A percentile compares a stretch with the other conserved stretches of the same genome.
Conservation (phyloP, 192 early-diverging fungal genomes). For the Coemansia sp. region DNA sequence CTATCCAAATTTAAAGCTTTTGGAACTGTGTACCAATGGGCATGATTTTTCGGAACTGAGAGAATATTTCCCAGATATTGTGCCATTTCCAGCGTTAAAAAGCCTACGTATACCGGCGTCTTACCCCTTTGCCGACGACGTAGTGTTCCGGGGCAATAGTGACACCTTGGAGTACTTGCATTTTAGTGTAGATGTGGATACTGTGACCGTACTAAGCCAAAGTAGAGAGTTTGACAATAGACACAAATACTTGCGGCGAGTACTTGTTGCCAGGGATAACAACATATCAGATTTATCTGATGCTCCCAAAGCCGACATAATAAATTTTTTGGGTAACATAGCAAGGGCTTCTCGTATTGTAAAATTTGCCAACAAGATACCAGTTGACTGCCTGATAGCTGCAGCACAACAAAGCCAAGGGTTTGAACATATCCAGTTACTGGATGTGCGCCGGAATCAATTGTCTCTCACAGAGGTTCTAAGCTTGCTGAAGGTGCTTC, state of each 20-base stretch:
- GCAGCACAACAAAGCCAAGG: background rate
- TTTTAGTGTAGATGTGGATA: background rate
- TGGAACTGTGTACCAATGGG: background rate
- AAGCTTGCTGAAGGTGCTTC: background rate
- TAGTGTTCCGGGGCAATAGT: slow-evolving; percentile 8
- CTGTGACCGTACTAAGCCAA: background rate
- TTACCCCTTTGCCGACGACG: slow-evolving; percentile 13
- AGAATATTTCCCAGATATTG: background rate
- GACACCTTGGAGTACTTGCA: slow-evolving; percentile 7
- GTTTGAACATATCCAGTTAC: background rate
- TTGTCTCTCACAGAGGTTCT: background rate
- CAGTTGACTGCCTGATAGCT: background rate
- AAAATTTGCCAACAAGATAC: background rate
- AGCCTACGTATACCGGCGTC: background rate
- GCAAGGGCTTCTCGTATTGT: background rate
- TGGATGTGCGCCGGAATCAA: background rate
- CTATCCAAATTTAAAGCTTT: background rate
- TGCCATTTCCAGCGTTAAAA: slow-evolving; percentile 3
- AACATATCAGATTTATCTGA: background rate
- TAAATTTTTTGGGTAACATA: background rate
- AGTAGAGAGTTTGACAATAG: background rate
- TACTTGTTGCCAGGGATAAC: background rate
- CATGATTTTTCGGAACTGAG: background rate
- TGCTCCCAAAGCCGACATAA: background rate
- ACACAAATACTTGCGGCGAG: background rate